phyloP scores from a whole-genome alignment of 768 basidiomycete species.

The Macrolepiota dolichaula region DNA sequence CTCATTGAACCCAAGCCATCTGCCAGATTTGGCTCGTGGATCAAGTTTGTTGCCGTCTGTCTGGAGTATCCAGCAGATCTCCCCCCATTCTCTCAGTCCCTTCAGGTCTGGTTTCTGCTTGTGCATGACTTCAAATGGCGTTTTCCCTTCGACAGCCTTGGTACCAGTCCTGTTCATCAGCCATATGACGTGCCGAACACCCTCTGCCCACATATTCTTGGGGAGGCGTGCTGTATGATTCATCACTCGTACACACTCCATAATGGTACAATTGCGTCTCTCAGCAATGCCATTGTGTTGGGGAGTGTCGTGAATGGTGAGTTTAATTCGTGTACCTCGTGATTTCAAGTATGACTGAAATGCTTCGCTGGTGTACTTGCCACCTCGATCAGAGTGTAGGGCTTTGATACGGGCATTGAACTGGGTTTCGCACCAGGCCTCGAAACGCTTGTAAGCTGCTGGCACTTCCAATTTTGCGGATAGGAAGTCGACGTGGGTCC shows the following conservation, averaged over 20 bases:
- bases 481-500: no score
- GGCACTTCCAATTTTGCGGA: constrained; percentile 25
- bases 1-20: no score
- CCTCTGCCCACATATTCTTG: constrained; percentile 35
- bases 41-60: no score
- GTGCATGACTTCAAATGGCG: constrained; percentile 24
- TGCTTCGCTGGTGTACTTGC: constrained; percentile 33
- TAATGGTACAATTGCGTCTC: constrained; percentile 31
- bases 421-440: constrained; percentile 30
- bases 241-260: constrained; percentile 31
- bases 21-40: no score
- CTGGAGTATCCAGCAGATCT: no score
- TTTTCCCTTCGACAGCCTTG: constrained; percentile 22
- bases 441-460: no score
- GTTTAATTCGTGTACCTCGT: constrained; percentile 33
- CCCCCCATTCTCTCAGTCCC: neutral
- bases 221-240: constrained; percentile 32
- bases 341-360: constrained; percentile 27
- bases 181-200: constrained; percentile 29
- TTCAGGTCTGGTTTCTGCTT: constrained; percentile 28
- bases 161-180: constrained; percentile 29
- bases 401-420: constrained; percentile 22
- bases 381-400: constrained; percentile 39
- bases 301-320: constrained; percentile 40
- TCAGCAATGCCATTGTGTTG: constrained; percentile 44